Evolutionary conservation across 306 rosid genomes (phyloP).

Genomic region (Mimosa pudica): DNA sequence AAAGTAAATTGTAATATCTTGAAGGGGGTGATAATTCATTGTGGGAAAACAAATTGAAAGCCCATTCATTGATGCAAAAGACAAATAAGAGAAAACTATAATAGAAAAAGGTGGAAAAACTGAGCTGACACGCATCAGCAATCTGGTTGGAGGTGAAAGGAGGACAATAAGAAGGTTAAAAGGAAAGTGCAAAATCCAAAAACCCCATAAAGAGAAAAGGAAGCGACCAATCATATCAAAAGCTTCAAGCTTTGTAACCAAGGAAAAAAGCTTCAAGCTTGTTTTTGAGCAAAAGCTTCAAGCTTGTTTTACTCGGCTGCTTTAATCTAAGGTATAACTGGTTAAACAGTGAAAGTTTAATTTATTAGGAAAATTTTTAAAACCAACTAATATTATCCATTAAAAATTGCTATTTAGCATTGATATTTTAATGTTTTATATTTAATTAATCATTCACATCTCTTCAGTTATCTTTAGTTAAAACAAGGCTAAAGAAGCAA

Average conservation of each 20-base stretch:
- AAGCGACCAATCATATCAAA: slow-evolving; percentile 1
- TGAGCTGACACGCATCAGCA: not conserved
- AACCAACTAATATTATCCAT: no score
- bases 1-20: not conserved
- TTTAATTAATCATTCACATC: no score
- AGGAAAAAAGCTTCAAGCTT: slow-evolving; percentile 17
- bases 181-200: slow-evolving; percentile 25
- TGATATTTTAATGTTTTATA: no score
- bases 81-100: not conserved
- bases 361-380: no score
- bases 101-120: not conserved
- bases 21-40: not conserved
- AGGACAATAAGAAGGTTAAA: not conserved
- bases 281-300: not conserved
- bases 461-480: no score
- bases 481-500: no score
- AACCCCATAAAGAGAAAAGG: not conserved
- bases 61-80: not conserved
- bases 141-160: not conserved
- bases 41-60: not conserved
- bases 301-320: slow-evolving; percentile 22
- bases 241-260: slow-evolving; percentile 13
- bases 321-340: not conserved
- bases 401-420: no score
- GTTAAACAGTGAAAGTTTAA: no score